These are phyloP conservation scores for Solidago caesia DNA, from an alignment of 129 eudicot species.

Conservation along the genomic window DNA sequence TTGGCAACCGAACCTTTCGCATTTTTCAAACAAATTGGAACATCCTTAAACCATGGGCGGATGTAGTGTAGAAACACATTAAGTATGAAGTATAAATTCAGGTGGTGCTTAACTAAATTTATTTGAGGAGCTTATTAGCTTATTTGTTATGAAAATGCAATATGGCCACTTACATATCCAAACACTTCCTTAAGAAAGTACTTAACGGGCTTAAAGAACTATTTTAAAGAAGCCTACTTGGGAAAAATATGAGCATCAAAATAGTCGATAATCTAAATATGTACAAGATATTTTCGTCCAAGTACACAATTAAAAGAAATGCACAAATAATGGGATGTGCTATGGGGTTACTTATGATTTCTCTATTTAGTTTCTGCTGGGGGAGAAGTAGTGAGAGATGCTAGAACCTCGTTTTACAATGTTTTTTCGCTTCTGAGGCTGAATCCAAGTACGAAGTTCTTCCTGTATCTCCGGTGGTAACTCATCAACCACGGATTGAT, in stretches of 20 bases:
- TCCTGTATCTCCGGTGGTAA: conserved; percentile 75
- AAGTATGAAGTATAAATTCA: not conserved
- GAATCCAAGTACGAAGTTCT: conserved; percentile 60
- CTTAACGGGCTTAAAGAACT: too few relatives aligned
- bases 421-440: conserved; percentile 60
- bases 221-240: too few relatives aligned
- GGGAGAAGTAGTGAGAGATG: conserved; percentile 71
- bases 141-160: too few relatives aligned
- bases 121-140: too few relatives aligned
- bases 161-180: too few relatives aligned
- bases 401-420: conserved; percentile 49
- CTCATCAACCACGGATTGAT: conserved; percentile 64
- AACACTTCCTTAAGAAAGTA: too few relatives aligned
- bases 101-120: too few relatives aligned
- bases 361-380: conserved; percentile 33
- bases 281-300: conserved; percentile 1
- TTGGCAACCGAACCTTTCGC: too few relatives aligned
- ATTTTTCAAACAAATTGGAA: too few relatives aligned
- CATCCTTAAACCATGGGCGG: too few relatives aligned
- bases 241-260: too few relatives aligned
- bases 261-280: not conserved
- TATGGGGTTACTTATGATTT: not conserved
- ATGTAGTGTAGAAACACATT: too few relatives aligned
- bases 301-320: not conserved
- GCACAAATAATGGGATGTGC: not conserved